Conservation (phyloP, 768 basidiomycete genomes). For the Chlorophyllum brunneum region DNA sequence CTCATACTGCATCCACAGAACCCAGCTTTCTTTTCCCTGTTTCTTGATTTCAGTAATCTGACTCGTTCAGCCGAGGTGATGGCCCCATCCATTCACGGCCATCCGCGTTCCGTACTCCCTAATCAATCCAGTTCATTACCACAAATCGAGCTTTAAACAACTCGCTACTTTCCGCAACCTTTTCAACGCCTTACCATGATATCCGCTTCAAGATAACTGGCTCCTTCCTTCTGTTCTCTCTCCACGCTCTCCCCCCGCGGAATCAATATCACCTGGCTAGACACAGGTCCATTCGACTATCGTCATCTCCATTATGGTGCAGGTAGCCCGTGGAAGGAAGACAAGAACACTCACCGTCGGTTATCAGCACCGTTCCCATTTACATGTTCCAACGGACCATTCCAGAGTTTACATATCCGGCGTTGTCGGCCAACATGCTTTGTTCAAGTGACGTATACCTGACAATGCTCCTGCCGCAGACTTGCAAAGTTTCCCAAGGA, state of each 20-base stretch:
- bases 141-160: background rate
- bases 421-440: conserved; percentile 5
- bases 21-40: background rate
- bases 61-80: background rate
- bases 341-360: conserved; percentile 1
- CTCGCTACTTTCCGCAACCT: background rate
- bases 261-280: background rate
- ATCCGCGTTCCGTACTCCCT: background rate
- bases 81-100: background rate
- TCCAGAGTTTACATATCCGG: conserved; percentile 6
- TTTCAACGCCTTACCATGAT: background rate
- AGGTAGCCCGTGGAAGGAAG: background rate
- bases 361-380: conserved; percentile 7
- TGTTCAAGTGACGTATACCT: background rate
- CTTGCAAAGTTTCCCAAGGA: background rate
- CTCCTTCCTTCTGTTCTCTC: conserved; percentile 5
- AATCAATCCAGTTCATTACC: background rate
- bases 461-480: background rate
- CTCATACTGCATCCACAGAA: conserved; percentile 1
- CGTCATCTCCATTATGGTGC: background rate
- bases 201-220: conserved; percentile 6
- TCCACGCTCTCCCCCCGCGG: background rate
- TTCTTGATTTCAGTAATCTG: background rate
- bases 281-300: background rate
- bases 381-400: background rate